Evolutionary conservation across 2,329 filamentous ascomycete genomes (phyloP), one percentile per base, ranked within the genome.

Genomic region (Colletotrichum sp.): DNA sequence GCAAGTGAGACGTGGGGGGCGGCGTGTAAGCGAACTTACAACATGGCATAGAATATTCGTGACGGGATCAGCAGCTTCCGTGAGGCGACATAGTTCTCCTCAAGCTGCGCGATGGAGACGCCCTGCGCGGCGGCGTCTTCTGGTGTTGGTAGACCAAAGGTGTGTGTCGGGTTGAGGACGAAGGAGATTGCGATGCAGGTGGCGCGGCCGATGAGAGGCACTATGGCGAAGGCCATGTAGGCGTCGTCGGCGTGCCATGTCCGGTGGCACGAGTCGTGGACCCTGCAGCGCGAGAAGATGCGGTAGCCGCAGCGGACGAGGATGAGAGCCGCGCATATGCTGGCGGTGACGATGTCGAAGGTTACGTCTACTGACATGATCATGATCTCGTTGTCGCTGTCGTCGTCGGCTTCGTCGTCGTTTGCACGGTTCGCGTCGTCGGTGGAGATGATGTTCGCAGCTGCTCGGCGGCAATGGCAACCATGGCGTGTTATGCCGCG

Each of bases 231-330:
- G 19, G 80, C 81, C 80, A 83, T 82, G 78, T 82, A 83, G 36
- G 81, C 79, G 64, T 83, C 82, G 74, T 83, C 82, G 77, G 78
- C 77, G 74, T 81, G 82, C 82, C 82, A 83, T 22, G 67, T 79
- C 1, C 82, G 81, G 66, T 83, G 82, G 73, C 82, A 83, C 28
- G 79, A 78, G 13, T 60, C 65, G 75, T 83, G 82, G 12, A 78
- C 71, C 25, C 77, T 77, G 71, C 82, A 83, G 22, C 80, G 81
- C 67, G 75, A 79, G 3, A 82, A 22, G 11, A 81, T 25, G 22
- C 82, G 81, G 72, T 83, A 83, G 32, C 76, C 34, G 61, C 80
- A 81, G 63, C 82, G 82, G 28, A 78, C 74, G 68, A 82, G 39
- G 55, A 83, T 83, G 67, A 83, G 80, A 11, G 74, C 44, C 27